Base-by-base conservation (phyloP, 2,329 filamentous ascomycete genomes). In the Xylaria sp. region DNA sequence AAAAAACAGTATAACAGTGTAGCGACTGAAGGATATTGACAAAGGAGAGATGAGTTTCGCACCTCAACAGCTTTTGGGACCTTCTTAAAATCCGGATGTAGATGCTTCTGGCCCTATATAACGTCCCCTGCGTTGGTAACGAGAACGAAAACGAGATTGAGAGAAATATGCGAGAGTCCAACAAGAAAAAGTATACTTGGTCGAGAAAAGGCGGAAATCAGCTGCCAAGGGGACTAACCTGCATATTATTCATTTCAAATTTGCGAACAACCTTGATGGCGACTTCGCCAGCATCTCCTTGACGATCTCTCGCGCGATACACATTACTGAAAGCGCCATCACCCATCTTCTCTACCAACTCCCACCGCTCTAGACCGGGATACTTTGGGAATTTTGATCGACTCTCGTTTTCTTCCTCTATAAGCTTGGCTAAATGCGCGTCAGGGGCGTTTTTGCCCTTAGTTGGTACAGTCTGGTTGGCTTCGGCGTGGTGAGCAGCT, bases 301-400 rank as follows among this genome's bases (percentile, higher is more conserved):
- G 84, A 47, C 80, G 76, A 76, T 99, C 95, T 69, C 84, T 86
- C 38, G 95, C 95, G 40, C 92, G 89, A 78, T 98, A 99, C 68
- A 99, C 95, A 74, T 98, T 98, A 82, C 94, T 98, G 84, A 99
- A 99, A 64, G 95, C 95, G 65, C 95, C 95, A 71, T 98, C 95
- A 68, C 95, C 95, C 94, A 99, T 99, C 85, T 98, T 98, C 79
- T 97, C 94, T 55, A 95, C 62, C 35, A 97, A 82, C 57, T 90
- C 87, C 89, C 92, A 99, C 73, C 94, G 83, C 71, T 96, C 92
- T 40, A 96, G 81, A 38, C 92, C 92, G 0, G 92, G 91, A 72
- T 96, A 96, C 70, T 82, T 86, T 42, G 95, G 94, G 73, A 98
- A 89, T 77, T 94, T 96, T 74, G 88, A 88, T 76, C 89, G 92